A percentile compares a stretch with the other conserved stretches of the same genome.
Evolutionary conservation across 2,329 filamentous ascomycete species (phyloP).

Genomic region (Fusarium aywerte): DNA sequence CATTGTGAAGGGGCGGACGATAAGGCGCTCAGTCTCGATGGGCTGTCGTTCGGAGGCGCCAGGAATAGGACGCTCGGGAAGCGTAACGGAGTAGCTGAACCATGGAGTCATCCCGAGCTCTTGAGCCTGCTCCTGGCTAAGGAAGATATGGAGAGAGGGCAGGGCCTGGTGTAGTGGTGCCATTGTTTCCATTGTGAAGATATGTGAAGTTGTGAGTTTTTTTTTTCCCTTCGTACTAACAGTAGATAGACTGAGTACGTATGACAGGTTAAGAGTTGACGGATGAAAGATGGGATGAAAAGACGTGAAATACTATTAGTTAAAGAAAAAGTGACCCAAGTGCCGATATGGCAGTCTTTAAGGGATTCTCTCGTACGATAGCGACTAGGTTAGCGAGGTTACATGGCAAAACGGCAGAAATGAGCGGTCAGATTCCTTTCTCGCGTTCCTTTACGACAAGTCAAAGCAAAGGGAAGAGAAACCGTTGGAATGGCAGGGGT

Average conservation of each 20-base stretch:
- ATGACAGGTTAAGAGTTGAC: no score
- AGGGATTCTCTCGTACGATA: constrained; percentile 18
- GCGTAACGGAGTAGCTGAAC: constrained; percentile 37
- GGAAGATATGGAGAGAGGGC: constrained; percentile 7
- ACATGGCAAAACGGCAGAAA: constrained; percentile 30
- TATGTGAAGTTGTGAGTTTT: not conserved
- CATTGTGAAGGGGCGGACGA: constrained; percentile 24
- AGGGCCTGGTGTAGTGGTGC: constrained; percentile 18
- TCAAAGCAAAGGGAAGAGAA: constrained; percentile 17
- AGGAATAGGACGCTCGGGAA: constrained; percentile 28
- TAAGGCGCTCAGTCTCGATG: constrained; percentile 30
- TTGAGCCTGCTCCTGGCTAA: constrained; percentile 19
- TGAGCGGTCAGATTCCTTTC: constrained; percentile 24
- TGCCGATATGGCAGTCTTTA: constrained; percentile 21
- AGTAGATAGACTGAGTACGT: not conserved
- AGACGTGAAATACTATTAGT: not conserved
- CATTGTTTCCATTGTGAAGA: constrained; percentile 28
- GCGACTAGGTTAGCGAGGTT: constrained; percentile 22
- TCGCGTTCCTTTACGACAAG: constrained; percentile 9
- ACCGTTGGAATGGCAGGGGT: constrained; percentile 9
- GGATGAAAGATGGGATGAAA: not conserved
- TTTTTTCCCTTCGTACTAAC: not conserved
- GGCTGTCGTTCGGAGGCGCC: constrained; percentile 20
- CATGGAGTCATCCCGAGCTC: constrained; percentile 34
- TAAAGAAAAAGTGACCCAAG: not conserved